phyloP scores from a whole-genome alignment of 2,329 filamentous ascomycete species.

The Fonsecaea erecta region DNA sequence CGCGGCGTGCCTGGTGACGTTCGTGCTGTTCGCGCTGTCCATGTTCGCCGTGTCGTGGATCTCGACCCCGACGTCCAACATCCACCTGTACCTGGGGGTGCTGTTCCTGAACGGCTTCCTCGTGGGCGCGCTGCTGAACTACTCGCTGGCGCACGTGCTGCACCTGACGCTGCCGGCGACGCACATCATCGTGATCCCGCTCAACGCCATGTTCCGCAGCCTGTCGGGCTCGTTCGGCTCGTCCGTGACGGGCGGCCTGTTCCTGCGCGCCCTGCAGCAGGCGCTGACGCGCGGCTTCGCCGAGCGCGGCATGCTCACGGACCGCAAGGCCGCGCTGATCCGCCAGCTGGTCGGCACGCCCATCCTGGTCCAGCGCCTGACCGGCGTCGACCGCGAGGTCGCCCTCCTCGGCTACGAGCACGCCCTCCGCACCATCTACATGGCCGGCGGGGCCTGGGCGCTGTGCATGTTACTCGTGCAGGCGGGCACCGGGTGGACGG shows the following conservation, averaged over 20 bases:
- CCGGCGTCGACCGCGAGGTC: slow-evolving; percentile 56
- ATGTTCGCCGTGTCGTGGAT: slow-evolving; percentile 62
- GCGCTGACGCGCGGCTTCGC: slow-evolving; percentile 64
- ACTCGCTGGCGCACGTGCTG: slow-evolving; percentile 78
- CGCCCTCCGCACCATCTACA: slow-evolving; percentile 59
- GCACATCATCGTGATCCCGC: slow-evolving; percentile 75
- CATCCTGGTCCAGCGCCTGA: slow-evolving; percentile 56
- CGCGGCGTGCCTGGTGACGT: slow-evolving; percentile 63
- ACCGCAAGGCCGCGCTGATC: slow-evolving; percentile 52
- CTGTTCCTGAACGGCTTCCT: slow-evolving; percentile 70
- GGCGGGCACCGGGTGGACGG: slow-evolving; percentile 63
- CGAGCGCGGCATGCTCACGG: slow-evolving; percentile 42
- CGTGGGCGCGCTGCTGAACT: slow-evolving; percentile 76
- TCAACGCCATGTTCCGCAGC: slow-evolving; percentile 78
- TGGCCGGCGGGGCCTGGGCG: slow-evolving; percentile 57
- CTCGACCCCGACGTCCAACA: slow-evolving; percentile 58
- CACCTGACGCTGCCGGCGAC: slow-evolving; percentile 69
- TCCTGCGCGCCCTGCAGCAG: slow-evolving; percentile 64
- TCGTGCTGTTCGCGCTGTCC: slow-evolving; percentile 65
- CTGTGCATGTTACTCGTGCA: slow-evolving; percentile 58
- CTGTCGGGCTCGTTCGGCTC: slow-evolving; percentile 82
- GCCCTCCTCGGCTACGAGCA: slow-evolving; percentile 60
- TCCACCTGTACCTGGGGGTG: slow-evolving; percentile 57
- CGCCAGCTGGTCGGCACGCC: slow-evolving; percentile 64
- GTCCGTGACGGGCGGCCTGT: slow-evolving; percentile 77